Evolutionary conservation across 2,329 filamentous ascomycete species (phyloP), one percentile per base, ranked within the genome.

Genomic region (Cadophora luteo-olivacea): DNA sequence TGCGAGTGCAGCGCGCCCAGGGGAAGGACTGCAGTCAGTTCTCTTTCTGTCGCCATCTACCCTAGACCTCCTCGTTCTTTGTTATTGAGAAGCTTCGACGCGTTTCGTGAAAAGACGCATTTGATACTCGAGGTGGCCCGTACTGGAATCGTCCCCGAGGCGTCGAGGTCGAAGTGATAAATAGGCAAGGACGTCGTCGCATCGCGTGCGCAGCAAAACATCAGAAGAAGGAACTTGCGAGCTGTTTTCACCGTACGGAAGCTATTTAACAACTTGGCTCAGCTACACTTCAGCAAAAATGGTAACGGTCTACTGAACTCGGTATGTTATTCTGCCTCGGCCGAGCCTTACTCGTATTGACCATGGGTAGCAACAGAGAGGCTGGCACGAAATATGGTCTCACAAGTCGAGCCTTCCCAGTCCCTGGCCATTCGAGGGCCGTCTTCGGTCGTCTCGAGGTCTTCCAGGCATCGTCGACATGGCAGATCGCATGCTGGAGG

Each of bases 401-500:
- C 88, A 78, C 87, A 89, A 70, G 72, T 74, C 54, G 74, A 74
- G 68, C 72, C 75, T 65, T 78, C 82, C 68, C 80, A 82, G 75
- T 84, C 87, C 75, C 81, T 89, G 73, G 82, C 86, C 77, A 81
- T 87, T 75, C 88, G 89, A 77, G 85, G 85, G 73, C 79, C 87
- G 78, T 81, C 87, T 80, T 84, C 89, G 77, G 80, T 94, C 82
- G 79, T 91, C 75, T 87, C 90, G 71, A 77, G 72, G 64, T 81
- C 81, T n/a, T 74, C 75, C 58, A 85, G 89, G 70, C 84, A 84
- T 75, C 91, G 92, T 79, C 89, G 93, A 74, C 92, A 94, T 76
- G 91, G 91, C 78, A 91, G 93, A 71, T 96, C 93, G 60, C 92
- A 96, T 78, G 88, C 91, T 75, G 93, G 93, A 68, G 90, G 90